Evolutionary conservation across 371 early-diverging fungal species (phyloP), one percentile per base, ranked within the genome.

Genomic region (Circinella minor): DNA sequence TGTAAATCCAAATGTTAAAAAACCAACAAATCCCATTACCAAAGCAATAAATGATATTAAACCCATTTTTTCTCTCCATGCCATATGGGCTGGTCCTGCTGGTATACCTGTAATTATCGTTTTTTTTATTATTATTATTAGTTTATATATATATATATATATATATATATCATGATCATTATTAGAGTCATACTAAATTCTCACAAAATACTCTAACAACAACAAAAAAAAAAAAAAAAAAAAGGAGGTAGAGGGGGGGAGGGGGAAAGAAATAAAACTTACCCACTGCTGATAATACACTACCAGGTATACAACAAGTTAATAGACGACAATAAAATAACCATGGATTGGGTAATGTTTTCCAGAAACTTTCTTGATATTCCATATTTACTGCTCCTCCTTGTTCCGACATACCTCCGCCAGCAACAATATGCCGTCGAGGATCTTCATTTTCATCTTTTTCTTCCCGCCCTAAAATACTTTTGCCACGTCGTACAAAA

Each of bases 61-160:
- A 1, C 95, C 91, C 2, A 93, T 85, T 70, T 95, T 96, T 77
- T 95, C 95, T 51, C 95, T 78, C 95, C 95, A 95, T 55, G 84
- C 97, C 48, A 86, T 90, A 74, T 89, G 93, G 27, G 87, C 81
- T 55, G 81, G 86, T 1, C 79, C 78, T 63, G 79, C 70, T 7
- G 76, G 76, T 54, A 83, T 82, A 66, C 88, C 88, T 82, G 55
- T 51, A 43, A 43, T 9, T 3, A 43, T 65, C 15, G 17, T 13
- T 36, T 11, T 37, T 36, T 54, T 34, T 34, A 18, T 20, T 18
- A 14, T 18, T 34, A 27, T 1, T 63, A 36, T 47, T 20, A 27
- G 27, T 2, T 27, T 27, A 1, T 27, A 27, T 27, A 1, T 27
- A 1, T 27, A n/a, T n/a, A n/a, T n/a, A n/a, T n/a, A n/a, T n/a